phyloP scores from a whole-genome alignment of 1,284 basidiomycete species.

The Pseudozyma thailandica region DNA sequence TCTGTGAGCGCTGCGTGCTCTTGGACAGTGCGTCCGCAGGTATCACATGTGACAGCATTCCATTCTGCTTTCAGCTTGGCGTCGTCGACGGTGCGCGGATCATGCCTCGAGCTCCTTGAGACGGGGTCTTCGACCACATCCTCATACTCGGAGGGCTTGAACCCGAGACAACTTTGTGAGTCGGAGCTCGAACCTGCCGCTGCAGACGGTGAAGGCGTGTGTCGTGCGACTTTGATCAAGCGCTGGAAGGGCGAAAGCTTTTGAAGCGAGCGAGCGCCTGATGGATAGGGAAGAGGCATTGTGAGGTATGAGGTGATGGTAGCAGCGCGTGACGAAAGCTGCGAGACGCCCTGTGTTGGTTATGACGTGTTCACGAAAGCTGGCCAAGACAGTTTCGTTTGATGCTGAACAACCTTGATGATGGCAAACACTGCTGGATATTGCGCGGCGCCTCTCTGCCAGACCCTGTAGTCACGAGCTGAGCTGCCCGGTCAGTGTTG shows the following conservation, averaged over 20 bases:
- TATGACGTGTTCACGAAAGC: too few species aligned
- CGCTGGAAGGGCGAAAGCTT: constrained; percentile 39
- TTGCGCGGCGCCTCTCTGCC: background rate
- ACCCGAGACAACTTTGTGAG: constrained; percentile 20
- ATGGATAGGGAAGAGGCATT: constrained; percentile 44
- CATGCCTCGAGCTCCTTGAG: constrained; percentile 19
- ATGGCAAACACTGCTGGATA: too few species aligned
- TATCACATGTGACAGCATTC: constrained; percentile 37
- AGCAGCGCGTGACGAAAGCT: background rate
- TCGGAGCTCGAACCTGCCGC: constrained; percentile 5
- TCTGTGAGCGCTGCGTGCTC: constrained; percentile 75
- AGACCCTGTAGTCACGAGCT: background rate
- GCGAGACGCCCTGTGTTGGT: background rate
- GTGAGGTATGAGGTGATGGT: background rate
- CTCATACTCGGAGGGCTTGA: constrained; percentile 39
- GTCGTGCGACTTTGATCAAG: constrained; percentile 42
- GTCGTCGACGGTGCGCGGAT: constrained; percentile 27
- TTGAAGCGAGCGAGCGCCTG: constrained; percentile 24
- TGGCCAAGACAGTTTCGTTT: too few species aligned
- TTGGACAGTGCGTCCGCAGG: constrained; percentile 78
- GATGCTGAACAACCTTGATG: too few species aligned
- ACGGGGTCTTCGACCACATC: constrained; percentile 32
- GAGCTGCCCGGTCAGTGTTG: background rate
- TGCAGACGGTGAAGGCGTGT: constrained; percentile 15
- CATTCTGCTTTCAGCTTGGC: constrained; percentile 22